These are phyloP conservation scores for Fusarium pseudonygamai DNA, from an alignment of 2,329 filamentous ascomycete genomes.

Conservation along the genomic window DNA sequence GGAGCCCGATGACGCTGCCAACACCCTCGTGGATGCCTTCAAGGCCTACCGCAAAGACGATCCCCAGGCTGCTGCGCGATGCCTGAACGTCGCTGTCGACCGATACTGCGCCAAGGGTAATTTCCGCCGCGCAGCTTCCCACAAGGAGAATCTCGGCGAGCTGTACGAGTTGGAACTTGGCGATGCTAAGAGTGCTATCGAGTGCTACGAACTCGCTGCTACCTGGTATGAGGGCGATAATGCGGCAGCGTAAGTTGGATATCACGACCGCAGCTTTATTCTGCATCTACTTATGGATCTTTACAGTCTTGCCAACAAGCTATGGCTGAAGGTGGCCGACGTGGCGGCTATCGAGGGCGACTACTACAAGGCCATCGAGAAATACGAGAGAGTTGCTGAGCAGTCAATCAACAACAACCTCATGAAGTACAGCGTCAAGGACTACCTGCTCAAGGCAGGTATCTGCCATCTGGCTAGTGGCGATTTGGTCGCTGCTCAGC, in stretches of 20 bases:
- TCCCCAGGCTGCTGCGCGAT: conserved; percentile 83
- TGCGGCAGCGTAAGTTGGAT: conserved; percentile 74
- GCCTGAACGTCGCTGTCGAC: conserved; percentile 80
- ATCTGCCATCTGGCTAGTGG: conserved; percentile 82
- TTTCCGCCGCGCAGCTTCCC: conserved; percentile 87
- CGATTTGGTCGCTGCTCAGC: conserved; percentile 80
- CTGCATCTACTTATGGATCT: neutral
- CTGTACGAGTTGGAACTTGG: conserved; percentile 84
- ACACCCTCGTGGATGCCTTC: conserved; percentile 88
- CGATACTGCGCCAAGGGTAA: conserved; percentile 92
- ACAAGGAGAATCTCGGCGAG: conserved; percentile 90
- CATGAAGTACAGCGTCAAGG: conserved; percentile 94
- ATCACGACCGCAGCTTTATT: too few relatives aligned
- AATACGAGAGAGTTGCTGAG: conserved; percentile 85
- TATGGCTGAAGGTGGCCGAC: conserved; percentile 92
- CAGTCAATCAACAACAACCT: conserved; percentile 87
- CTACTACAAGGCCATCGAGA: conserved; percentile 83
- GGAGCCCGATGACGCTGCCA: conserved; percentile 92
- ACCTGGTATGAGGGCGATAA: conserved; percentile 91
- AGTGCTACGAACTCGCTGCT: conserved; percentile 85
- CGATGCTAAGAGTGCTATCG: conserved; percentile 80
- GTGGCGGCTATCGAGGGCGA: conserved; percentile 82
- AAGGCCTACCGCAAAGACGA: conserved; percentile 91
- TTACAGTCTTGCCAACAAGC: conserved; percentile 84
- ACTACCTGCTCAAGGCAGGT: conserved; percentile 93